Conservation (phyloP, 2,329 filamentous ascomycete genomes). For the Aspergillus flavus region DNA sequence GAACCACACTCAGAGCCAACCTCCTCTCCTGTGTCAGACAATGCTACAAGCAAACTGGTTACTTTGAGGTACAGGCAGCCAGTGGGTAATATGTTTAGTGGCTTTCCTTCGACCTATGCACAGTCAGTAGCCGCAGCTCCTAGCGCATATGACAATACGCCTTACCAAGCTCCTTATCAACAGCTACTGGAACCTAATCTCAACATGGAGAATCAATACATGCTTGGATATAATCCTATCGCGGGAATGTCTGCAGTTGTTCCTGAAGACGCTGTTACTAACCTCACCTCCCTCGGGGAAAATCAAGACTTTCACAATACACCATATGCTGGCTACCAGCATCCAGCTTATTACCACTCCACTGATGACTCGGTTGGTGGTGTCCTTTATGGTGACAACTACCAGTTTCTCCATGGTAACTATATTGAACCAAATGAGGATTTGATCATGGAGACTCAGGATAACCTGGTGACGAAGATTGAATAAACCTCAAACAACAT, state of each 20-base stretch:
- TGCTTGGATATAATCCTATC: background rate
- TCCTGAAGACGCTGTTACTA: background rate
- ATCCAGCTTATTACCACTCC: background rate
- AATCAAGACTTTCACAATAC: background rate
- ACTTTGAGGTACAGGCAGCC: constrained; percentile 16
- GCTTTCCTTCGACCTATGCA: background rate
- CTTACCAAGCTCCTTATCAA: background rate
- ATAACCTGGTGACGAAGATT: background rate
- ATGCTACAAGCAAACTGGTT: constrained; percentile 14
- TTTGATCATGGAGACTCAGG: background rate
- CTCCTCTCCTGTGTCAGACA: background rate
- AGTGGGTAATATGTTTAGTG: background rate
- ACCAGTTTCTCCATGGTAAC: background rate
- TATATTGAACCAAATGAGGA: background rate
- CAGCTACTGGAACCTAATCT: background rate
- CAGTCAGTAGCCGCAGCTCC: background rate
- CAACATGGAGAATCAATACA: background rate
- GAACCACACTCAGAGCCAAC: background rate
- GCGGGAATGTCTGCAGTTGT: background rate
- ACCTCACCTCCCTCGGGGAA: background rate
- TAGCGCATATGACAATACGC: background rate
- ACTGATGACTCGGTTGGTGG: background rate
- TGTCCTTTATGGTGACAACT: background rate
- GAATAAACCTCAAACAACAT: background rate
- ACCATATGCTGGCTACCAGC: background rate